Base-by-base conservation (phyloP, 176 grass and related monocot species). In the Neostapfia colusana region DNA sequence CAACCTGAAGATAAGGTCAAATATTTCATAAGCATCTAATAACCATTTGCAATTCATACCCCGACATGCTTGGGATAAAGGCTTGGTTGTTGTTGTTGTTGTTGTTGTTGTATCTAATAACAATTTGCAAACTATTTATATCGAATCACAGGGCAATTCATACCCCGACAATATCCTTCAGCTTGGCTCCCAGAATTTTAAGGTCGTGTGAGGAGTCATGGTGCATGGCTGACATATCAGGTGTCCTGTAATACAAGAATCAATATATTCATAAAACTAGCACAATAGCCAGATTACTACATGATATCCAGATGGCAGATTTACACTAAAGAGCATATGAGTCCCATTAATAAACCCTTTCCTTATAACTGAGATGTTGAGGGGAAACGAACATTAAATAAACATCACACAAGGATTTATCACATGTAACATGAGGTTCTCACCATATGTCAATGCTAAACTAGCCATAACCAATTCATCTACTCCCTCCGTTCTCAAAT, bases 201-300 rank as follows among this genome's bases (percentile, higher is more conserved):
- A 98, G 95, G 83, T 93, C 91, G 28, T 93, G 84, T 27, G 95
- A 91, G 26, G 91, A 70, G 65, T 98, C 91, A 50, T 94, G 95
- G 80, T 98, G 95, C 91, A 98, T 98, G 44, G 91, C 89, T 45
- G 91, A 92, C 95, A 98, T 90, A 77, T 88, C 72, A 10, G 91
- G 95, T 5, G 89, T 98, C 81, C 95, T 97, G 86, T 44, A 80
- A 81, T 79, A 65, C 37, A 46, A 34, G 12, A 65, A 58, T 56
- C 28, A 78, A 65, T 15, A 21, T 58, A 64, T 72, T 53, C 11
- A 70, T 60, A 64, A 77, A 37, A 20, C 4, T 42, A 1, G 0
- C 49, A 28, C 11, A n/a, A 36, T 25, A 46, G 26, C 24, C 51
- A 9, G 51, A 21, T 8, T 43, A 54, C 18, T 48, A 59, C 26